Base-by-base conservation (phyloP, 805 yeast species). In the Candida endomychidarum region DNA sequence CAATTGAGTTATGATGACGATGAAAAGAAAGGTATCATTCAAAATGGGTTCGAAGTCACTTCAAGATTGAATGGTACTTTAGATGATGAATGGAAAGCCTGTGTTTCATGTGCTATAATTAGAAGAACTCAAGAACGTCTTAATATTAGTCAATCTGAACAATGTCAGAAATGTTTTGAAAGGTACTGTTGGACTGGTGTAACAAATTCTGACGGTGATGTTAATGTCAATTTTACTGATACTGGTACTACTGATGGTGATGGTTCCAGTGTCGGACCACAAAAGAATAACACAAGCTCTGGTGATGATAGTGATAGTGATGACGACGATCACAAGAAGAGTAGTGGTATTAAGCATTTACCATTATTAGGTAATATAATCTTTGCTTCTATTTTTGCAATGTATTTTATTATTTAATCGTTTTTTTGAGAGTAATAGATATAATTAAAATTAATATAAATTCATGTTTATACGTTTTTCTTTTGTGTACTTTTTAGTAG, bases 21-120 rank as follows among this genome's bases (percentile, higher is more conserved):
- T 0, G 86, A 83, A 51, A 77, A 79, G 49, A 59, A 67, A 30
- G 67, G 73, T 0, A 74, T 87, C 70, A 75, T 87, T 41, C 60
- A 70, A 50, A 88, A 88, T 57, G 96, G 96, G 8, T 84, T 78
- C 56, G 86, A 84, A 51, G 72, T 77, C 10, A 75, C 82, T 9
- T 70, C 90, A 1, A 75, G 83, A 54, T 69, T 72, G 42, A 86
- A 86, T 57, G 62, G 78, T 25, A 82, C 95, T 10, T 54, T 81
- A 17, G 95, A 85, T 49, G 56, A 65, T 3, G 80, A 83, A 28
- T 87, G 86, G 81, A 65, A 76, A 29, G 74, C 80, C 5, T 87
- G 96, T 67, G 73, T 87, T 35, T 86, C 85, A 2, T 87, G 96
- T 70, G 96, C 95, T 8, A 75, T 87, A 33, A 71, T 86, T 43